Base-by-base conservation (phyloP, 1,139 yeast genomes). In the Hemisphaericaspora xylofermentans region DNA sequence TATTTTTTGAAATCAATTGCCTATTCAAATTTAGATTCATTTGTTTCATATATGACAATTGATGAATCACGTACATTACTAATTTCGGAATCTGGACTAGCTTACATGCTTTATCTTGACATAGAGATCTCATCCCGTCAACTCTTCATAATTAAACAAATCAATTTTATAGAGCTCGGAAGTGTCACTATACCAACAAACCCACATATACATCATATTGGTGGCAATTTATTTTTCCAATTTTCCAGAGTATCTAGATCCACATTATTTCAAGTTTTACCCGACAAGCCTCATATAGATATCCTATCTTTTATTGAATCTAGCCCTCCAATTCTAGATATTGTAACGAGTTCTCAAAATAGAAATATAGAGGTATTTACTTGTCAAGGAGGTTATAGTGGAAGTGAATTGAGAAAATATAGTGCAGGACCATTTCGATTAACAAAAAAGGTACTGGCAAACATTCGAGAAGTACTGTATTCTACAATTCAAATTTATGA, bases 301-400 rank as follows among this genome's bases (percentile, higher is more conserved):
- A 52, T 68, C 9, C 34, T 47, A n/a, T 38, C 49, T 17, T 52
- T 50, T 29, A 40, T 62, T 10, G 49, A 56, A 1, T 58, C 70
- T 4, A 54, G 70, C 3, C 70, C 75, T 3, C 76, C 77, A 1
- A 49, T 72, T 1, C 43, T 71, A 16, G 67, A 63, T 43, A 45
- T 69, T 12, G 52, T 53, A 16, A 12, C 29, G 2, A 15, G 8
- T n/a, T 15, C 15, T 3, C 26, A 16, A 7, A 19, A 35, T 19
- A 37, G 34, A 9, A 12, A 21, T n/a, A 32, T 42, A 2, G 51
- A 51, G n/a, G 15, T 69, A 8, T 50, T 60, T 21, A 45, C 63
- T 3, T 64, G 71, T 39, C 73, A 65, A 43, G 76, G 76, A 18
- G 71, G 74, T 2, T 61, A 64, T 44, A 60, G 63, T 17, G 61